Conservation (phyloP, 2,329 filamentous ascomycete species). For the Phyllachora maydis region DNA sequence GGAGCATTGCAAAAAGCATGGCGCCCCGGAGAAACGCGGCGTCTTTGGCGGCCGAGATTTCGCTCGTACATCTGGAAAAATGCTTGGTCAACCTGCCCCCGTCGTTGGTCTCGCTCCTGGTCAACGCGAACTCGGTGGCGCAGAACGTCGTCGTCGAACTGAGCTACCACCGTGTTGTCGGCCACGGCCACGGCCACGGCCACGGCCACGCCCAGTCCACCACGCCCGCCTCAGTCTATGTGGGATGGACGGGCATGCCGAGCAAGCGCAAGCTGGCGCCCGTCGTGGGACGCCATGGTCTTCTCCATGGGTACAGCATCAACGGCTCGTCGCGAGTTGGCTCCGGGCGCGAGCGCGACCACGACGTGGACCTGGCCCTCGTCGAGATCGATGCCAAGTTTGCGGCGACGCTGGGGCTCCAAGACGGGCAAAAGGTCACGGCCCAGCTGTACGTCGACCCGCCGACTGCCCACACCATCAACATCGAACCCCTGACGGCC, state of each 20-base stretch:
- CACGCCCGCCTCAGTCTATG: conserved; percentile 46
- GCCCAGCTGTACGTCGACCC: conserved; percentile 68
- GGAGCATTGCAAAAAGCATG: conserved; percentile 16
- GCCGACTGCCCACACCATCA: conserved; percentile 77
- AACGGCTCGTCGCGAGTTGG: conserved; percentile 34
- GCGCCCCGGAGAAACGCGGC: conserved; percentile 30
- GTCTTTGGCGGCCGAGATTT: conserved; percentile 61
- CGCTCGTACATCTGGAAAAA: conserved; percentile 73
- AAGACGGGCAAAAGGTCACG: conserved; percentile 62
- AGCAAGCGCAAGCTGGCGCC: conserved; percentile 67
- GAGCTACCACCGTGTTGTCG: conserved; percentile 48
- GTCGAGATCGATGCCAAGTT: conserved; percentile 81
- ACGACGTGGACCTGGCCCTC: conserved; percentile 52
- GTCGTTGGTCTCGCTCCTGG: conserved; percentile 62
- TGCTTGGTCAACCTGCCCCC: conserved; percentile 86
- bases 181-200: conserved; percentile 24
- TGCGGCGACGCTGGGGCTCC: conserved; percentile 54
- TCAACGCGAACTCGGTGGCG: conserved; percentile 78
- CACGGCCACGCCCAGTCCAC: conserved; percentile 19
- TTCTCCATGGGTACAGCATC: too few relatives aligned
- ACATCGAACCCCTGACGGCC: conserved; percentile 87
- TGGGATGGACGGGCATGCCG: conserved; percentile 96
- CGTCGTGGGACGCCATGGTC: conserved; percentile 54
- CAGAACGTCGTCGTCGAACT: conserved; percentile 96
- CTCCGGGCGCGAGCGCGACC: conserved; percentile 44